These are phyloP conservation scores for Globisporangium cederbergense DNA, from an alignment of 352 stramenopile genomes.

Conservation along the genomic window DNA sequence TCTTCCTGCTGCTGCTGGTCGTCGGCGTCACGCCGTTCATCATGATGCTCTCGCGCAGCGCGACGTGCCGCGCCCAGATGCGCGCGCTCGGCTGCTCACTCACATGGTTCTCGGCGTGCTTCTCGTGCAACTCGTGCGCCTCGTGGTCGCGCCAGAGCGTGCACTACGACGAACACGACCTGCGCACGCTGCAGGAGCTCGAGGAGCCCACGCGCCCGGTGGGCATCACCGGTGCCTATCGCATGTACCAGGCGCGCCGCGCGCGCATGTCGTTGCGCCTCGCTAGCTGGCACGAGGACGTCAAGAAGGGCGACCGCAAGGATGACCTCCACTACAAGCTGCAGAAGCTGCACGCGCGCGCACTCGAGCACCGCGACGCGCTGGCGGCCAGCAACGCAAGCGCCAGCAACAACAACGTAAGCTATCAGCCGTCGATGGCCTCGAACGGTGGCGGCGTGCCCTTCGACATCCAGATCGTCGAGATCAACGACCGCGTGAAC, in stretches of 20 bases:
- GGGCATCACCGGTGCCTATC: constrained; percentile 55
- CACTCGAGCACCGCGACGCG: constrained; percentile 18
- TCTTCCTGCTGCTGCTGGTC: constrained; percentile 43
- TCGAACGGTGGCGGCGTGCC: constrained; percentile 24
- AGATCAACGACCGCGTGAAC: constrained; percentile 36
- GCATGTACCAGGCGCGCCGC: constrained; percentile 46
- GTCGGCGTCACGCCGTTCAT: constrained; percentile 40
- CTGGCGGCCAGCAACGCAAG: constrained; percentile 7
- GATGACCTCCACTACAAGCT: constrained; percentile 52
- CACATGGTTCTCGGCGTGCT: constrained; percentile 21
- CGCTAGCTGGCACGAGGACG: constrained; percentile 62
- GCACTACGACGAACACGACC: constrained; percentile 52
- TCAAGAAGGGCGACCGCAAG: constrained; percentile 35
- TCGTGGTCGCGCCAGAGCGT: constrained; percentile 28
- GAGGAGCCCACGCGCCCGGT: constrained; percentile 36
- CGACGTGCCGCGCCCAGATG: constrained; percentile 33
- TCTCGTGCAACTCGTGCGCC: constrained; percentile 10
- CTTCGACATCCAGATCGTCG: constrained; percentile 42
- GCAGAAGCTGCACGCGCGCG: constrained; percentile 36
- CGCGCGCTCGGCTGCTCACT: constrained; percentile 33
- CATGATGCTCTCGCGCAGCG: constrained; percentile 46
- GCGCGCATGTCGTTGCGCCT: constrained; percentile 49
- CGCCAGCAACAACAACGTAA: constrained; percentile 15
- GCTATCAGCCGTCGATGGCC: constrained; percentile 5
- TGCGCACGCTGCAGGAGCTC: constrained; percentile 51